Evolutionary conservation across 1,284 basidiomycete species (phyloP).

Genomic region (Apiotrichum laibachii): DNA sequence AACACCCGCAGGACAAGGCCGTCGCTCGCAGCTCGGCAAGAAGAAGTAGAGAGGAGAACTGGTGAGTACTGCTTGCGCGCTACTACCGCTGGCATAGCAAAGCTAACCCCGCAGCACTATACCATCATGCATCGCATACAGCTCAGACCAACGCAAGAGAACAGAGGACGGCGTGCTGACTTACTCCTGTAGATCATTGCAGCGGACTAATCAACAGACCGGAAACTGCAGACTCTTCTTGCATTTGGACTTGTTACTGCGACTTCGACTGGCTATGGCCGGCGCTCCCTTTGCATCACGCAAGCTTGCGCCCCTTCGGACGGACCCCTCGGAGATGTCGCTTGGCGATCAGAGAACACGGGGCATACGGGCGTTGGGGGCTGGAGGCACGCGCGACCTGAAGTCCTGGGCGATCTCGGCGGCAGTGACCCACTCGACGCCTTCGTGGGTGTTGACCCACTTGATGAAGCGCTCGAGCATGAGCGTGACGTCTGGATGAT

Average conservation of each 20-base stretch:
- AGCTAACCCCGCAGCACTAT: constrained; percentile 6
- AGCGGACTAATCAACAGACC: no score
- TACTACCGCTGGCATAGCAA: no score
- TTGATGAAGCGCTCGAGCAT: constrained; percentile 79
- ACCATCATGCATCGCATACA: constrained; percentile 14
- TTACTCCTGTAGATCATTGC: no score
- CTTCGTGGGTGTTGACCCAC: constrained; percentile 70
- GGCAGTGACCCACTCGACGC: constrained; percentile 72
- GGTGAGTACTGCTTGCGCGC: constrained; percentile 5
- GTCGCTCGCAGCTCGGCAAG: constrained; percentile 11
- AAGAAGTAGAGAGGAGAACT: constrained; percentile 16
- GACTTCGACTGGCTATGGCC: background rate
- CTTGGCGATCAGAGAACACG: constrained; percentile 8
- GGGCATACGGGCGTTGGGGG: constrained; percentile 39
- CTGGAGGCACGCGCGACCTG: constrained; percentile 23
- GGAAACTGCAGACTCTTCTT: no score
- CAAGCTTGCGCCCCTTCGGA: background rate
- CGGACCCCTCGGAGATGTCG: background rate
- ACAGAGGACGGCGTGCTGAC: no score
- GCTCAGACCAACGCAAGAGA: background rate
- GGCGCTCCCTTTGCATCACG: background rate
- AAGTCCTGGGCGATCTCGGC: constrained; percentile 43
- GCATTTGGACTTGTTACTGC: background rate
- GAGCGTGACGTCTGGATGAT: constrained; percentile 58
- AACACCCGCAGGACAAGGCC: constrained; percentile 17